phyloP scores from a whole-genome alignment of 768 basidiomycete genomes.

The Psilocybe cyanescens region DNA sequence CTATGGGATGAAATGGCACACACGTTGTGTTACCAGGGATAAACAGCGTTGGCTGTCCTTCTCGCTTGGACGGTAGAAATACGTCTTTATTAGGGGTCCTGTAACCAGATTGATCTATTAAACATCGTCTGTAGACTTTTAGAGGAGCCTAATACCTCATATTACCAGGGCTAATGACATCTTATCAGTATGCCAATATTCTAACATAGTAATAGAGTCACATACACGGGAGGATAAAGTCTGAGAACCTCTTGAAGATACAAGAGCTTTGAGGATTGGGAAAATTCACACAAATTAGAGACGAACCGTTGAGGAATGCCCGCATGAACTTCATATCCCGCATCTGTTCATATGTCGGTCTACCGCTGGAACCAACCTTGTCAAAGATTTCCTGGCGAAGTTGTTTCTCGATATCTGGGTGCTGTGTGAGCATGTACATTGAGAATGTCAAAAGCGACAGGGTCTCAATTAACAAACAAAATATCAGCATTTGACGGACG shows the following conservation, averaged over 20 bases:
- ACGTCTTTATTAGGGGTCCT: conserved; percentile 31
- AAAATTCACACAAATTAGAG: too few species aligned
- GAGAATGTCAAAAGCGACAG: conserved; percentile 43
- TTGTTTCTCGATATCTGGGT: conserved; percentile 39
- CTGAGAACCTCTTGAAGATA: conserved; percentile 50
- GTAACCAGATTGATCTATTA: not conserved
- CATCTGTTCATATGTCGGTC: conserved; percentile 49
- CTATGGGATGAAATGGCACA: conserved; percentile 20
- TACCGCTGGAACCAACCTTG: conserved; percentile 36
- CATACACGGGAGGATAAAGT: conserved; percentile 41
- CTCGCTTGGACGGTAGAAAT: conserved; percentile 16
- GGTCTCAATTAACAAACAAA: conserved; percentile 30
- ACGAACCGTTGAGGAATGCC: conserved; percentile 35
- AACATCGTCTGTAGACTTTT: too few species aligned
- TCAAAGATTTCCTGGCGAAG: conserved; percentile 44
- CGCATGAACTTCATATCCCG: conserved; percentile 45
- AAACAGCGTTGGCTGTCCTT: conserved; percentile 22
- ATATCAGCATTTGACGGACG: not conserved
- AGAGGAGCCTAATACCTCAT: too few species aligned
- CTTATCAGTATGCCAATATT: too few species aligned
- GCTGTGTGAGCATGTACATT: conserved; percentile 45
- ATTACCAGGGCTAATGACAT: not conserved
- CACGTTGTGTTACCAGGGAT: conserved; percentile 40
- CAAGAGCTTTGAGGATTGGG: not conserved
- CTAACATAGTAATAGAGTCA: not conserved